phyloP scores from a whole-genome alignment of 2,329 filamentous ascomycete species.

The Phaeophleospora eucalypticola region DNA sequence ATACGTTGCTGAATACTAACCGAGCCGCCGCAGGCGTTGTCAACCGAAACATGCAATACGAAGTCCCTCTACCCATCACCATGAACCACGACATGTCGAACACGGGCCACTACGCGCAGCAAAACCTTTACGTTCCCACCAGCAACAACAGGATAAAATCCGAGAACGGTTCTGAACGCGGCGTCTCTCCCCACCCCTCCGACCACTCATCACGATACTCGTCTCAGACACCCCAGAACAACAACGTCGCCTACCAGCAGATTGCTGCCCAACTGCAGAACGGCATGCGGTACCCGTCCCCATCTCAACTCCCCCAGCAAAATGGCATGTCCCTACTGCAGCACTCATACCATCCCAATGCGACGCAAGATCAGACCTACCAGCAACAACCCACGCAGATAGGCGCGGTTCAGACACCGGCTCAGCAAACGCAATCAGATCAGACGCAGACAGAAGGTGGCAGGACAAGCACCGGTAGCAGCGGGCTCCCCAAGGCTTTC shows the following conservation, averaged over 20 bases:
- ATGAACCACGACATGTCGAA: slow-evolving; percentile 30
- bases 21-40: slow-evolving; percentile 28
- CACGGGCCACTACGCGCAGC: slow-evolving; percentile 33
- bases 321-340: slow-evolving; percentile 52
- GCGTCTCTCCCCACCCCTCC: slow-evolving; percentile 52
- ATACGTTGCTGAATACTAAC: slow-evolving; percentile 38
- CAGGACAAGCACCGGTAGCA: slow-evolving; percentile 38
- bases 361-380: slow-evolving; percentile 45
- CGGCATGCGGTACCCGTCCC: slow-evolving; percentile 53
- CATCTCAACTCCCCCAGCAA: slow-evolving; percentile 46
- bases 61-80: slow-evolving; percentile 32
- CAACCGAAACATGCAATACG: slow-evolving; percentile 38
- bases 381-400: slow-evolving; percentile 34
- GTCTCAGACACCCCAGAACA: slow-evolving; percentile 53
- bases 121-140: slow-evolving; percentile 47
- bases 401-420: slow-evolving; percentile 29
- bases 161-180: slow-evolving; percentile 57
- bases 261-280: slow-evolving; percentile 49
- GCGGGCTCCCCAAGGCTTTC: slow-evolving; percentile 67
- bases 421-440: slow-evolving; percentile 26
- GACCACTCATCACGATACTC: slow-evolving; percentile 56
- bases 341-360: slow-evolving; percentile 50
- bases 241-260: slow-evolving; percentile 41
- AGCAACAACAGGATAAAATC: slow-evolving; percentile 51
- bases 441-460: slow-evolving; percentile 36